Evolutionary conservation across 306 rosid species (phyloP).

Genomic region (Dryas drummondii): DNA sequence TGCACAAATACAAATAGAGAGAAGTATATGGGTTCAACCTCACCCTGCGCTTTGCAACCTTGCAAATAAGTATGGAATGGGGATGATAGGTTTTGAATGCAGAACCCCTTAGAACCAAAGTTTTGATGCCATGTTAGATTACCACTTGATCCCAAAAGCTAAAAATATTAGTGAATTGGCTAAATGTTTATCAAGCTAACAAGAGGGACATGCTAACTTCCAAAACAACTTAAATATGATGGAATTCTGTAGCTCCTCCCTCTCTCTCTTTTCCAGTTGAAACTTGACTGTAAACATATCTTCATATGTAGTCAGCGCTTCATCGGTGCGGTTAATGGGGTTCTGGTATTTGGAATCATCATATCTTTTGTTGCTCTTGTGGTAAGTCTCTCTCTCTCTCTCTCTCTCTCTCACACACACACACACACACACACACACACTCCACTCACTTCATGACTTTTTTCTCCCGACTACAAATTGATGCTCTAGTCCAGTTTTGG

Average conservation of each 20-base stretch:
- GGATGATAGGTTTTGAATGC: neutral
- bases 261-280: neutral
- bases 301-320: constrained; percentile 66
- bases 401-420: no score
- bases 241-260: neutral
- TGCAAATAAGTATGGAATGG: neutral
- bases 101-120: neutral
- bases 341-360: constrained; percentile 61
- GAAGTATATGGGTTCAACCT: neutral
- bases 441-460: constrained; percentile 13
- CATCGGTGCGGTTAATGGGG: constrained; percentile 69
- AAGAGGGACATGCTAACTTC: neutral
- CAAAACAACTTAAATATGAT: neutral
- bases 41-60: neutral
- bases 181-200: neutral
- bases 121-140: neutral
- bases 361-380: constrained; percentile 68
- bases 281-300: constrained; percentile 24
- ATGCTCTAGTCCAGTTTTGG: neutral
- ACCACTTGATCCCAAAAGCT: neutral
- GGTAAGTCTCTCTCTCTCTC: constrained; percentile 42
- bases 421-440: no score
- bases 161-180: neutral
- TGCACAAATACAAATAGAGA: neutral
- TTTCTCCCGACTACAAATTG: neutral